Base-by-base conservation (phyloP, 2,329 filamentous ascomycete genomes). In the Myriosclerotinia curreyana region DNA sequence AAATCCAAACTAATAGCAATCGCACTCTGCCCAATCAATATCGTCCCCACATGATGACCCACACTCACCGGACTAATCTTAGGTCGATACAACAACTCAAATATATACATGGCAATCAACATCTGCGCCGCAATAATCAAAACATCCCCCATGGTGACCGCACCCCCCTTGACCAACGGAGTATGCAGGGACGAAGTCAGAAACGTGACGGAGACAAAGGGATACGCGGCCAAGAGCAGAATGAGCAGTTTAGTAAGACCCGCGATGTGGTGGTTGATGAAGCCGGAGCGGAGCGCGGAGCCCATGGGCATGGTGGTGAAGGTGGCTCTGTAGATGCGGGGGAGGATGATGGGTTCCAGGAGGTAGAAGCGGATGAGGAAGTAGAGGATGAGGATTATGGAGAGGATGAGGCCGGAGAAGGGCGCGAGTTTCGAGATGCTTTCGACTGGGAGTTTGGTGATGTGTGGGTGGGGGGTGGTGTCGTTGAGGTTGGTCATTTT, bases 251-350 rank as follows among this genome's bases (percentile, higher is more conserved):
- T 81, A 7, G 76, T 78, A 1, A 65, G 60, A 0, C 76, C 78
- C 2, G 78, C 78, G 25, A 81, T 76, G 54, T 80, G 79, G 64
- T 81, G 79, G 56, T 81, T 80, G 44, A 80, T 72, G 65, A 81
- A 80, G 0, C 77, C 77, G 11, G 77, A 73, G 5, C 75, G 71
- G 25, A 76, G 74, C 0, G 69, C 64, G 17, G 78, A 76, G 58
- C 72, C 72, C 4, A 4, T 2, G 3, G 55, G 55, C 63, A 80
- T 73, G 6, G 69, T 55, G 0, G 71, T 74, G 65, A 77, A 80
- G 11, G 65, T 75, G 8, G 66, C 25, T 9, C 75, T 73, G 62
- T 79, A 79, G 11, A 75, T 38, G 8, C 68, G 69, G 25, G 67
- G 67, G 4, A 79, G 71, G 2, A 79, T 70, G 64, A 77, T 76